Evolutionary conservation across 1,284 basidiomycete species (phyloP).

Genomic region (Ceratobasidium theobromae): DNA sequence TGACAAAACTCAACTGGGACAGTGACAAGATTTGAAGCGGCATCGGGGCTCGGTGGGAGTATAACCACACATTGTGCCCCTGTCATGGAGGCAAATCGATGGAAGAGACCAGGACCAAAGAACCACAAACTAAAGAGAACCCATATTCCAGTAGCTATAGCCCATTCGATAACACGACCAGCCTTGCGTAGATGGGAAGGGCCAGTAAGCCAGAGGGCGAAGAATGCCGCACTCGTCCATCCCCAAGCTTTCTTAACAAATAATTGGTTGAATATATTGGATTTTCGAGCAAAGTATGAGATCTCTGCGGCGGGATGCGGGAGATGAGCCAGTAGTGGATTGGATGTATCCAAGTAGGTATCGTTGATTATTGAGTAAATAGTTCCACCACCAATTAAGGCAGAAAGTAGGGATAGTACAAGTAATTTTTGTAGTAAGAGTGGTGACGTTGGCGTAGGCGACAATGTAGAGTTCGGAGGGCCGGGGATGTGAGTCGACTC

Average conservation of each 20-base stretch:
- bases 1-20: slow-evolving; percentile 66
- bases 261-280: slow-evolving; percentile 77
- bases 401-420: slow-evolving; percentile 40
- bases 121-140: slow-evolving; percentile 83
- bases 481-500: not conserved
- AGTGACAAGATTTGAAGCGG: slow-evolving; percentile 47
- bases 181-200: slow-evolving; percentile 49
- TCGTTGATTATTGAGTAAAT: slow-evolving; percentile 54
- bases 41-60: slow-evolving; percentile 48
- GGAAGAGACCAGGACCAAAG: slow-evolving; percentile 83
- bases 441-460: slow-evolving; percentile 5
- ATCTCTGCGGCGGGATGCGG: slow-evolving; percentile 66
- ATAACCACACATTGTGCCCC: slow-evolving; percentile 80
- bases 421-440: slow-evolving; percentile 26
- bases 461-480: not conserved
- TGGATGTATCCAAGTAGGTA: slow-evolving; percentile 67
- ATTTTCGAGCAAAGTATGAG: slow-evolving; percentile 80
- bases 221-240: slow-evolving; percentile 78
- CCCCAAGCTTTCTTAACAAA: slow-evolving; percentile 93
- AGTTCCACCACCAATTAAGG: slow-evolving; percentile 54
- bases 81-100: slow-evolving; percentile 70
- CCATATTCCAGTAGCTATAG: slow-evolving; percentile 71
- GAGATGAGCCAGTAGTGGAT: slow-evolving; percentile 62
- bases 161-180: slow-evolving; percentile 57
- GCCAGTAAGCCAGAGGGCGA: slow-evolving; percentile 59